Conservation (phyloP, 2,329 filamentous ascomycete species). For the Magnaporthiopsis incrustans region DNA sequence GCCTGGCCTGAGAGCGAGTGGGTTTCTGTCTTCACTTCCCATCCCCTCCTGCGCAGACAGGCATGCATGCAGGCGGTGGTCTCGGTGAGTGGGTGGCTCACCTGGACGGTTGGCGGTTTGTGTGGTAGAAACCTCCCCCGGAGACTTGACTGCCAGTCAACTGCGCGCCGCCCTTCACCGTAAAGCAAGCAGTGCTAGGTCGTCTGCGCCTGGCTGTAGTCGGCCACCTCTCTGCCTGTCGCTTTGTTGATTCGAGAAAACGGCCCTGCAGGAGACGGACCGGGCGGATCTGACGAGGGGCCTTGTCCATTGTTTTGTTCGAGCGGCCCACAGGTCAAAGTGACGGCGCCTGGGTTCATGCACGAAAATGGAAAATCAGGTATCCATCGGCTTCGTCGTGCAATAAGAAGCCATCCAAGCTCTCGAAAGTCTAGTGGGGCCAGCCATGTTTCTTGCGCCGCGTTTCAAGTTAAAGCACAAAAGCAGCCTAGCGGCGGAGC, state of each 20-base stretch:
- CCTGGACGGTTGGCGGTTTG: neutral
- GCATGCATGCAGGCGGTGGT: neutral
- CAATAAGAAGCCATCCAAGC: too few relatives aligned
- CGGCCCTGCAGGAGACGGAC: neutral
- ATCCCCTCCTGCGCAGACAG: too few relatives aligned
- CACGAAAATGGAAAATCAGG: neutral
- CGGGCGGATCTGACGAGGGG: too few relatives aligned
- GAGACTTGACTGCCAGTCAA: too few relatives aligned
- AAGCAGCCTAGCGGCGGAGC: neutral
- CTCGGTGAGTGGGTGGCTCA: neutral
- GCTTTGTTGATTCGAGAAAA: neutral
- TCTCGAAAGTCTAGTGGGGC: neutral
- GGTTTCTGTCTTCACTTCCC: too few relatives aligned
- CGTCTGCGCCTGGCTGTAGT: too few relatives aligned
- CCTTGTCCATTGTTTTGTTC: neutral
- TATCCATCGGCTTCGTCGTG: neutral
- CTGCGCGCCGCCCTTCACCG: too few relatives aligned
- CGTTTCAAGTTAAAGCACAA: neutral
- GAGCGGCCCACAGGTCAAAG: neutral
- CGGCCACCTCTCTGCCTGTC: too few relatives aligned
- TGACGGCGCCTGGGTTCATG: neutral
- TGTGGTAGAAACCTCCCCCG: neutral
- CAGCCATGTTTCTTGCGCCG: neutral
- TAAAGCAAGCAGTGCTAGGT: too few relatives aligned
- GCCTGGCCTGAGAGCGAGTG: neutral